phyloP scores from a whole-genome alignment of 169 alveolate genomes.

The Plasmodium relictum region DNA sequence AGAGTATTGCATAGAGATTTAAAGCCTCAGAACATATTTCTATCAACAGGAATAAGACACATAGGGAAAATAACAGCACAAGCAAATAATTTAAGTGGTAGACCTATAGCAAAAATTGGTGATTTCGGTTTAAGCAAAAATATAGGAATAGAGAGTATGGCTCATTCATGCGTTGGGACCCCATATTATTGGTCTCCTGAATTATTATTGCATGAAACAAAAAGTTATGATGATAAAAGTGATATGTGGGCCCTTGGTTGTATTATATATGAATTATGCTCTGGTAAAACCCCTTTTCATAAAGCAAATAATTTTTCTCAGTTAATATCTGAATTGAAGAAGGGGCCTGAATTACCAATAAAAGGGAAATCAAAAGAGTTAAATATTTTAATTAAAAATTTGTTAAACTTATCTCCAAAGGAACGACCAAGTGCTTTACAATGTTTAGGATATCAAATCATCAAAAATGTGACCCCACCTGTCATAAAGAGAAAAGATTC shows the following conservation, averaged over 20 bases:
- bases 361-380: conserved; percentile 78
- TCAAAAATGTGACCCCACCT: conserved; percentile 78
- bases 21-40: conserved; percentile 96
- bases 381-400: conserved; percentile 78
- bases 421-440: conserved; percentile 86
- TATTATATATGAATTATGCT: conserved; percentile 93
- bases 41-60: conserved; percentile 84
- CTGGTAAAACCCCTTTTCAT: conserved; percentile 96
- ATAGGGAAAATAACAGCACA: conserved; percentile 78
- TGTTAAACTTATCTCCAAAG: conserved; percentile 82
- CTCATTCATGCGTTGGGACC: conserved; percentile 96
- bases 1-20: conserved; percentile 96
- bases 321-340: conserved; percentile 81
- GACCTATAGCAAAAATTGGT: conserved; percentile 93
- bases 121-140: conserved; percentile 97
- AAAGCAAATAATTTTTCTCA: conserved; percentile 88
- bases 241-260: conserved; percentile 96
- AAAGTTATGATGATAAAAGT: conserved; percentile 95
- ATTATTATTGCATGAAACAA: conserved; percentile 89
- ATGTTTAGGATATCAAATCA: conserved; percentile 81
- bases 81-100: conserved; percentile 73
- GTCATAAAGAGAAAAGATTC: conserved; percentile 6
- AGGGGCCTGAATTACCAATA: conserved; percentile 87
- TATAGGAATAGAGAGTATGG: conserved; percentile 93
- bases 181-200: conserved; percentile 99